phyloP scores from a whole-genome alignment of 2,329 filamentous ascomycete species.

The Pseudovirgaria hyperparasitica region DNA sequence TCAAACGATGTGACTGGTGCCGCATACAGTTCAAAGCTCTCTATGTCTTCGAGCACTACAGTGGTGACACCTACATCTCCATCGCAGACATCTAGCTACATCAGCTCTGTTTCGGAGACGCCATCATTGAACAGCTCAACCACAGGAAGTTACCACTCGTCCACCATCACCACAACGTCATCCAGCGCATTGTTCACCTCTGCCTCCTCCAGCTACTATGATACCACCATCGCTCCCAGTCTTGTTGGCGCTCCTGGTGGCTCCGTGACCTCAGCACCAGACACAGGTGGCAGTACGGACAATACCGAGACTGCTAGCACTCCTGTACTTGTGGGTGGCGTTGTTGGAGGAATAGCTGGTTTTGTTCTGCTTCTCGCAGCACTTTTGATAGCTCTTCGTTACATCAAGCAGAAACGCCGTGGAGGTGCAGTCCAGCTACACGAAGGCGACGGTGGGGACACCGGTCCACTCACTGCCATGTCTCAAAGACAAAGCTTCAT shows the following conservation, averaged over 20 bases:
- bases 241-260: conserved; percentile 7
- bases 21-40: conserved; percentile 4
- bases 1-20: conserved; percentile 2
- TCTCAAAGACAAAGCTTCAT: conserved; percentile 26
- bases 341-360: conserved; percentile 50
- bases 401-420: conserved; percentile 30
- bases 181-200: conserved; percentile 6
- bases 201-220: conserved; percentile 7
- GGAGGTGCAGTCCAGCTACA: conserved; percentile 17
- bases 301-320: conserved; percentile 33
- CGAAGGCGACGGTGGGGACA: conserved; percentile 13
- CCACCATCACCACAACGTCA: conserved; percentile 6
- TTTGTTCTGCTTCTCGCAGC: conserved; percentile 37
- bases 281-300: no score
- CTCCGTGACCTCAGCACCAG: conserved; percentile 7
- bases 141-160: conserved; percentile 4
- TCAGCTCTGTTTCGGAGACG: conserved; percentile 1
- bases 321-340: conserved; percentile 45
- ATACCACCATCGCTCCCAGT: conserved; percentile 7
- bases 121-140: conserved; percentile 2
- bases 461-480: conserved; percentile 19
- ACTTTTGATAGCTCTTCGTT: conserved; percentile 39
- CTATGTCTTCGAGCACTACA: conserved; percentile 7
- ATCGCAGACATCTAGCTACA: background rate
- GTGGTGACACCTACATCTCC: conserved; percentile 2